Evolutionary conservation across 1,284 basidiomycete genomes (phyloP).

Genomic region (Malassezia arunalokei): DNA sequence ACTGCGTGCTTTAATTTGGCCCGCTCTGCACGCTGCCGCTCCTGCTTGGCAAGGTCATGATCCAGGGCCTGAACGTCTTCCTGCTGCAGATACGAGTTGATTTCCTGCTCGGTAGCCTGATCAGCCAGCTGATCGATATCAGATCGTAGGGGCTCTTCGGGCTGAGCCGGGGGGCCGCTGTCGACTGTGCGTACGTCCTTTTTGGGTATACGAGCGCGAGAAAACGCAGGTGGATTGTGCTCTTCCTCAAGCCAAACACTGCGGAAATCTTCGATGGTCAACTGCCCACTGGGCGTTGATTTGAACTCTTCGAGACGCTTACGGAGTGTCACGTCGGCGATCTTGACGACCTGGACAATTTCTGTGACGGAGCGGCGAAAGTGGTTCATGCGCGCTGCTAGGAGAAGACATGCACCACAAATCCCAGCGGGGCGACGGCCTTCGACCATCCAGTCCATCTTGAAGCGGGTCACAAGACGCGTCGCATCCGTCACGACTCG

Average conservation of each 20-base stretch:
- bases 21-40: constrained; percentile 24
- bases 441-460: constrained; percentile 92
- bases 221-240: constrained; percentile 67
- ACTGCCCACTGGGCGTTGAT: constrained; percentile 67
- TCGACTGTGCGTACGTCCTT: constrained; percentile 45
- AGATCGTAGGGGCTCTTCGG: neutral
- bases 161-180: neutral
- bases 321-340: constrained; percentile 82
- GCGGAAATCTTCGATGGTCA: constrained; percentile 83
- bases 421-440: constrained; percentile 92
- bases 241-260: constrained; percentile 82
- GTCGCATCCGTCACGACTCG: constrained; percentile 86
- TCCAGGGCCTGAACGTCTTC: constrained; percentile 27
- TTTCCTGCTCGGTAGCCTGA: constrained; percentile 33
- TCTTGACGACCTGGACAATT: constrained; percentile 87
- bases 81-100: constrained; percentile 28
- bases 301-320: constrained; percentile 94
- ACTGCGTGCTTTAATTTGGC: constrained; percentile 18
- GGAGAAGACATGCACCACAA: constrained; percentile 83
- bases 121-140: constrained; percentile 30
- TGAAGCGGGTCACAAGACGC: constrained; percentile 83
- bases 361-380: constrained; percentile 84
- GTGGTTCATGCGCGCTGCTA: constrained; percentile 97
- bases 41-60: constrained; percentile 24
- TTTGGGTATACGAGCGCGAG: constrained; percentile 61